Evolutionary conservation across 176 grass and related monocot genomes (phyloP), one percentile per base, ranked within the genome.

Genomic region (Coix lacrymajobi): DNA sequence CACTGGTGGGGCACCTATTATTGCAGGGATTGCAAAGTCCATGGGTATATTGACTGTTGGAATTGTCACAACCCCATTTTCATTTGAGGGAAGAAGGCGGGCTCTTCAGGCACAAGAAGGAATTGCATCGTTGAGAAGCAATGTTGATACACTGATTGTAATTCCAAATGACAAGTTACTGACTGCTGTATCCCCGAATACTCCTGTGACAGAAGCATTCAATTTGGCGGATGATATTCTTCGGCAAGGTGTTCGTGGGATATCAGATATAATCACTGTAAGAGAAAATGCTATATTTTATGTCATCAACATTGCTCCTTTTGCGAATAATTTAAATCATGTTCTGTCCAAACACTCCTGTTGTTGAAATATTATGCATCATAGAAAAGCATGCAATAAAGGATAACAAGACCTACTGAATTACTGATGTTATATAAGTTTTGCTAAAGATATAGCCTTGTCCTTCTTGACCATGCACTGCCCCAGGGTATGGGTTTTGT

Each of bases 191-290:
- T 90, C 90, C 71, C 93, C 90, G 79, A 96, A 96, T 83, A 91
- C 93, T 72, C 90, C 93, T 4, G 83, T 96, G 24, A 93, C 86
- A 48, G 93, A 93, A 81, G 93, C 91, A 81, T 96, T 96, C 72
- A 89, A 96, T 87, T 87, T 96, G 79, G 93, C 93, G 7, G 93
- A 96, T 76, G 93, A 93, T 91, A 93, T 96, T 70, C 93, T 93
- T 78, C 75, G 90, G 7, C 93, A 96, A 71, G 90, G 93, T 74
- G 87, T 96, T 54, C 90, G 88, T 65, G 93, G 93, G 62, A 96
- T 96, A 78, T 96, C 93, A 63, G 93, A 95, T 86, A 95, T 95
- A 64, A 92, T 95, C 85, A 95, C 87, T 51, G 93, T 95, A 78
- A 79, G 73, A 62, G 19, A 71, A 77, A 77, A 4, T 77, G 30